These are phyloP conservation scores for Termitomyces sp. DNA, from an alignment of 768 basidiomycete species.

Conservation along the genomic window DNA sequence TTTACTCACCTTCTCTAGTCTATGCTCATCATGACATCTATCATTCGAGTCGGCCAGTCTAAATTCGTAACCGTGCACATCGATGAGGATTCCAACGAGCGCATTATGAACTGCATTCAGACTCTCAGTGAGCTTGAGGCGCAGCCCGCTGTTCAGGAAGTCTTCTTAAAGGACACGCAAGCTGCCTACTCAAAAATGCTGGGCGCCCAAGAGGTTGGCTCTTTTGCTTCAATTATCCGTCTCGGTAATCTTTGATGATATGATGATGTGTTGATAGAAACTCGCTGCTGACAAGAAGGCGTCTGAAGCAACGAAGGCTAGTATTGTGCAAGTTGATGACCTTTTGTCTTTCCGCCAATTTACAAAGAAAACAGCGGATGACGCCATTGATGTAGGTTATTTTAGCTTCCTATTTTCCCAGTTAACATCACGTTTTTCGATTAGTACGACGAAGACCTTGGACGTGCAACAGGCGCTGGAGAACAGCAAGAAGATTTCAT, in stretches of 20 bases:
- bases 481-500: constrained; percentile 90
- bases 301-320: constrained; percentile 59
- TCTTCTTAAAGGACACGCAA: constrained; percentile 84
- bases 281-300: constrained; percentile 89
- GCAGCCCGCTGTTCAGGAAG: constrained; percentile 51
- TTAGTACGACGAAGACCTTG: constrained; percentile 86
- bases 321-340: constrained; percentile 89
- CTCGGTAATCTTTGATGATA: not conserved
- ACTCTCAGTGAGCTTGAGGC: constrained; percentile 78
- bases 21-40: constrained; percentile 97
- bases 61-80: constrained; percentile 93
- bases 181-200: constrained; percentile 93
- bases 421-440: constrained; percentile 3
- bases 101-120: constrained; percentile 94
- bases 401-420: not conserved
- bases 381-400: constrained; percentile 61
- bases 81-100: constrained; percentile 95
- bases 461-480: constrained; percentile 78
- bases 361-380: constrained; percentile 83
- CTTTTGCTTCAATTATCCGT: not conserved
- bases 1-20: constrained; percentile 37
- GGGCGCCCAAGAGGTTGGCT: constrained; percentile 78
- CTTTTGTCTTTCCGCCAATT: constrained; percentile 90
- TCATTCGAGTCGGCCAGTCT: constrained; percentile 95
- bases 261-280: constrained; percentile 42